Evolutionary conservation across 2,329 filamentous ascomycete genomes (phyloP), one percentile per base, ranked within the genome.

Genomic region (Trichophyton schoenleinii): DNA sequence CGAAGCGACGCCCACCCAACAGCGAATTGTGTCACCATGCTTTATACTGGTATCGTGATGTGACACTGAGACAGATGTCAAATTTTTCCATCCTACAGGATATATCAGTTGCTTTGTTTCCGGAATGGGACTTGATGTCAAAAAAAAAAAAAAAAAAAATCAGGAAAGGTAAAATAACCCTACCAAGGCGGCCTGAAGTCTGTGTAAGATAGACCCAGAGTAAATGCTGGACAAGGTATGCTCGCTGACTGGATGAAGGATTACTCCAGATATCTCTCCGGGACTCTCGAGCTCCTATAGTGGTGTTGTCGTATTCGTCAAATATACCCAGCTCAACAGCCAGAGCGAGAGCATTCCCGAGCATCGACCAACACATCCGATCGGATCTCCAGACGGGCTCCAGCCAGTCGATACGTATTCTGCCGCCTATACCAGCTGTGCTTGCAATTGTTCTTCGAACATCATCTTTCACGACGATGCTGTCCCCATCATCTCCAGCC

Each of bases 1-100:
- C 65, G 88, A 86, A 67, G 89, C 92, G 68, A 96, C 88, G 42
- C 89, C 87, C 0, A 89, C 85, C 91, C 91, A 96, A 71, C 57
- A 81, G 77, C 20, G 75, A 70, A 67, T 83, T 77, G 63, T 69
- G 48, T 66, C 64, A n/a, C 65, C 64, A 44, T 66, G 64, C 36
- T 65, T 66, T 18, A 58, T 38, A 42, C 60, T 63, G n/a, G 61
- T 57, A 57, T 66, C 64, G 34, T 65, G 63, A n/a, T 63, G 60
- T 22, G 57, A 65, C 5, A 66, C 61, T 6, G 65, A 65, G 11
- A 66, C 65, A 18, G 63, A 63, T 3, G 65, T 66, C 31, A 66
- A 36, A 28, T 66, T 66, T 59, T 66, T 66, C 65, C 65, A 66
- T 6, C 65, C 65, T 66, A 61, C 25, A 25, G 15, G 36, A 22